Evolutionary conservation across 768 basidiomycete species (phyloP).

Genomic region (Suillus variegatus): DNA sequence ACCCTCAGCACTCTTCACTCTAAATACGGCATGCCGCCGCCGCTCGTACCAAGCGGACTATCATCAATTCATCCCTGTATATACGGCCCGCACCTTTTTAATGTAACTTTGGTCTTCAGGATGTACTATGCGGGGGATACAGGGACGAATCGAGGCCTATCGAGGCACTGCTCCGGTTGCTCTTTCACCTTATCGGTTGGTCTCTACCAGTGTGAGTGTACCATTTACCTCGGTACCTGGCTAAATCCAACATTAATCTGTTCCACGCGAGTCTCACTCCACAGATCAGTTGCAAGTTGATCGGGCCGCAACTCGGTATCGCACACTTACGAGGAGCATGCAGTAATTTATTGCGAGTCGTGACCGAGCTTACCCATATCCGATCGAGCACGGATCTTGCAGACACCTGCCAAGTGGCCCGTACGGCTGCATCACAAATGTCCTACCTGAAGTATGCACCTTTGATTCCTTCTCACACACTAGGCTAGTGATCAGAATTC

Average conservation of each 20-base stretch:
- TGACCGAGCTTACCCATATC: neutral
- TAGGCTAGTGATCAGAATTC: neutral
- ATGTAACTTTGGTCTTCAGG: neutral
- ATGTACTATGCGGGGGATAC: neutral
- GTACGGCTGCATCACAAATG: neutral
- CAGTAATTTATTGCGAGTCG: neutral
- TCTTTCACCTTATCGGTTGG: neutral
- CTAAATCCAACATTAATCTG: neutral
- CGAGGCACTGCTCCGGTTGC: neutral
- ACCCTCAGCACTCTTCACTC: neutral
- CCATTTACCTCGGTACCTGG: neutral
- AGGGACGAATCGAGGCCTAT: neutral
- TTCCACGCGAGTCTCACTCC: constrained; percentile 2
- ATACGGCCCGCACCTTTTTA: neutral
- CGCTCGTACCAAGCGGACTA: neutral
- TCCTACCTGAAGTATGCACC: neutral
- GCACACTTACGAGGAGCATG: neutral
- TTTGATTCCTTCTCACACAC: constrained; percentile 1
- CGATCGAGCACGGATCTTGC: neutral
- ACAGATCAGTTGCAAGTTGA: neutral
- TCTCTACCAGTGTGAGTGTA: neutral
- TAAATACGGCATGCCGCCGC: neutral
- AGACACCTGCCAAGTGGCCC: neutral
- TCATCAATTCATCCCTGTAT: neutral
- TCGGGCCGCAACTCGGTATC: neutral